Base-by-base conservation (phyloP, 441 rosid genomes). In the Theobroma grandiflorum region DNA sequence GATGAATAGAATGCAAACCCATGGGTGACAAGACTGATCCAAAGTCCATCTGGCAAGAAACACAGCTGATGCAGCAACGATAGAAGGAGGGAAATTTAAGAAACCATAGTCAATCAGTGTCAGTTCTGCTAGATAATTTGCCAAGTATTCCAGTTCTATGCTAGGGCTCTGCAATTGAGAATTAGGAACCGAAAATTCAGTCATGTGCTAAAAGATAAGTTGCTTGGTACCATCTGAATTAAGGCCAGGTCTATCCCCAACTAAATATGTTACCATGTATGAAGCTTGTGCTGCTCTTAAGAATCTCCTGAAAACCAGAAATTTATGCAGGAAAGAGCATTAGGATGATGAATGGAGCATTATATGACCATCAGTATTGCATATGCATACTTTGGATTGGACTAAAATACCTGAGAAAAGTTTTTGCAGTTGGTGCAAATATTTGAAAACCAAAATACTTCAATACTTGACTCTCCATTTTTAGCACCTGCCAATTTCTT, bases 1-100 rank as follows among this genome's bases (percentile, higher is more conserved):
- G 66, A 76, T 50, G 76, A 78, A 79, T 76, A 77, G 75, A 82
- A 80, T 65, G 67, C 82, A 74, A 22, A 92, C 95, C 95, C 95
- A 92, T 66, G 95, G 95, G 74, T 91, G 89, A 72, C 81, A 77
- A 67, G 93, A 92, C 55, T 87, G 92, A 84, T 92, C 86, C 77
- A 91, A 65, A 14, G 96, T 92, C 96, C 96, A 92, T 76, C 82
- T 90, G 79, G 95, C 95, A 66, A 92, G 94, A 81, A 92, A 90
- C 52, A 91, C 91, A 12, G 93, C 92, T 8, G 96, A 90, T 65
- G 96, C 94, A 82, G 96, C 94, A 15, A 91, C 73, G 18, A 88
- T 68, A 0, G 96, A 92, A 75, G 96, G 96, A 74, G 86, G 87
- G 72, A 86, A 90, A 70, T 84, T 89, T 78, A 92, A 78, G 88